A percentile compares a stretch with the other conserved stretches of the same genome.
Conservation (phyloP, 768 basidiomycete genomes). For the Mycena maculata region DNA sequence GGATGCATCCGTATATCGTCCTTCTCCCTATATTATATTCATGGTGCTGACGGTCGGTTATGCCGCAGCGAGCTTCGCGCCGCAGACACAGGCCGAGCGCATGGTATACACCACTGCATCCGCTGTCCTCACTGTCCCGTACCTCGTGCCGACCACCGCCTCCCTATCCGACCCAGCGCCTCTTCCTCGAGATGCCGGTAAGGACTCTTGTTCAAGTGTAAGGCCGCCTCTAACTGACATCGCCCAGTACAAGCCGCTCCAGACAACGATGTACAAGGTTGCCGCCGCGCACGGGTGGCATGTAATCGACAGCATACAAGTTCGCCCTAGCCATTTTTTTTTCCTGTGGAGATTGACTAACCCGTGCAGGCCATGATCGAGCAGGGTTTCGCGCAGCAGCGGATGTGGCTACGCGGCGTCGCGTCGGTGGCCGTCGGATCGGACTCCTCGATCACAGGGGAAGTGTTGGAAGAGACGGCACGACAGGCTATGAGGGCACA, state of each 20-base stretch:
- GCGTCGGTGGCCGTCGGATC: conserved; percentile 30
- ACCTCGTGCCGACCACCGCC: conserved; percentile 31
- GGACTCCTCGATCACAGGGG: conserved; percentile 22
- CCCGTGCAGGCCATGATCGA: conserved; percentile 48
- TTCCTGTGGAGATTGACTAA: neutral
- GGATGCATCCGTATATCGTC: conserved; percentile 49
- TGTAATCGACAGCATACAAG: conserved; percentile 46
- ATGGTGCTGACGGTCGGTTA: neutral
- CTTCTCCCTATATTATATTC: neutral
- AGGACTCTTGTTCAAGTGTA: neutral
- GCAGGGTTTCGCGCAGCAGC: conserved; percentile 52
- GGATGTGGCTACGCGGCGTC: conserved; percentile 47
- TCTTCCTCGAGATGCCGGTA: conserved; percentile 52
- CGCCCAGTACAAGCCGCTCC: conserved; percentile 45
- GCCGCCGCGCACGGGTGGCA: conserved; percentile 50
- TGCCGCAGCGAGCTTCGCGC: conserved; percentile 41
- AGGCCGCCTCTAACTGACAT: neutral
- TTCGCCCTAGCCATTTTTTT: neutral
- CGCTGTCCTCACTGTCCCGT: conserved; percentile 46
- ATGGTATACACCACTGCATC: conserved; percentile 49
- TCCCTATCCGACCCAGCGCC: conserved; percentile 40
- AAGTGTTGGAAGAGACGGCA: conserved; percentile 18
- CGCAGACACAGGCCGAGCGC: conserved; percentile 44
- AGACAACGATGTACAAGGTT: conserved; percentile 47
- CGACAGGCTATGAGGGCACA: conserved; percentile 2